Base-by-base conservation (phyloP, 176 grass and related monocot genomes). In the Eleusine indica region DNA sequence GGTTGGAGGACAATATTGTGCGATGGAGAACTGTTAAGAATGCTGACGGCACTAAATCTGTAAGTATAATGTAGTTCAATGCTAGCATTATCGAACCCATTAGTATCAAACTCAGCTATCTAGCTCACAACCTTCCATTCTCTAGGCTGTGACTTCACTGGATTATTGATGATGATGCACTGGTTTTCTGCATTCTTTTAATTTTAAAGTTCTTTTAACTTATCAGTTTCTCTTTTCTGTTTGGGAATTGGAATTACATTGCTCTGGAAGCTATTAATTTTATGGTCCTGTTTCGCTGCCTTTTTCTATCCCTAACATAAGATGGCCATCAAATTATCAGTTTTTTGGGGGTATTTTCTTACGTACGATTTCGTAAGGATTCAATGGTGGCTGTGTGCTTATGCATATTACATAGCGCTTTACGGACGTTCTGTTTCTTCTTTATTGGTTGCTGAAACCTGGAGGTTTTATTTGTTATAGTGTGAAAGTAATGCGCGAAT, bases 401-500 rank as follows among this genome's bases (percentile, higher is more conserved):
- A 72, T 83, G 67, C 48, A 78, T 48, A 30, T 41, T 71, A 65
- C 48, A 71, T 46, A 3, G 52, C 77, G 52, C 65, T 75, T 87
- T 76, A 61, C 64, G 71, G 65, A n/a, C 37, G 16, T 71, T 62
- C 69, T 71, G 28, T 79, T 71, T 78, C 76, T 17, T 70, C 66
- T 49, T 32, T 46, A 47, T 6, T 74, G 9, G 70, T 78, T 83
- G 41, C 40, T 84, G 43, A 80, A 83, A 38, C 62, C 44, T 73
- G 84, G 64, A 56, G 41, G 56, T 75, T 86, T 66, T 81, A 57
- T 89, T 76, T 83, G 32, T 79, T 83, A 44, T 66, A 98, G 96
- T 63, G 76, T 83, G 96, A 95, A 90, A 98, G 93, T 81, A 98
- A 98, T 90, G 96, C 96, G 69, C 89, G 96, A 10, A 90, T 95